phyloP scores from a whole-genome alignment of 495 filamentous ascomycete genomes.

The Lophium mytilinum region DNA sequence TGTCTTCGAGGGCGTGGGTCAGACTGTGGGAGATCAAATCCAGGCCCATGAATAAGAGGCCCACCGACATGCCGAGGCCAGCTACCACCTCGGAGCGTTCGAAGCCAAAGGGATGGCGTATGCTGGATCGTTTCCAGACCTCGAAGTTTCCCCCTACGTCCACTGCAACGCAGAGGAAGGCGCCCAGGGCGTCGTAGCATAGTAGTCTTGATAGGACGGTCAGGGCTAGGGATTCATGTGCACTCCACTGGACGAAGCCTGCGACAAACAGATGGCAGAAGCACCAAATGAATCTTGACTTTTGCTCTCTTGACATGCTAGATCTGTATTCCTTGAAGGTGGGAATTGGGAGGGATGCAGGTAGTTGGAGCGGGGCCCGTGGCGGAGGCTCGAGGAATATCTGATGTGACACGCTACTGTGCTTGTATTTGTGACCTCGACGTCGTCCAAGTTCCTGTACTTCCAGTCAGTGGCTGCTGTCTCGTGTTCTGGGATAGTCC shows the following conservation, averaged over 20 bases:
- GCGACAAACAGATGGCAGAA: slow-evolving; percentile 77
- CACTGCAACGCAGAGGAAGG: slow-evolving; percentile 85
- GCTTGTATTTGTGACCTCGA: slow-evolving; percentile 94
- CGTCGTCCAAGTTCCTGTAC: slow-evolving; percentile 67
- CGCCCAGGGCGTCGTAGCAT: slow-evolving; percentile 87
- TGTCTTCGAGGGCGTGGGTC: slow-evolving; percentile 69
- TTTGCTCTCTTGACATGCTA: slow-evolving; percentile 83
- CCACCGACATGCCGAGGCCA: slow-evolving; percentile 93
- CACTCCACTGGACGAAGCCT: slow-evolving; percentile 72
- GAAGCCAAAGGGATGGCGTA: slow-evolving; percentile 82
- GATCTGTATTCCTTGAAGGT: slow-evolving; percentile 76
- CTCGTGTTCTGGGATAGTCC: neutral
- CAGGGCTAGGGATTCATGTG: slow-evolving; percentile 80
- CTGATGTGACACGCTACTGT: slow-evolving; percentile 91
- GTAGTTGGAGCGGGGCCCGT: slow-evolving; percentile 76
- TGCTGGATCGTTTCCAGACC: slow-evolving; percentile 88
- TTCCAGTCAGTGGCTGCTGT: slow-evolving; percentile 2
- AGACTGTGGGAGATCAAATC: slow-evolving; percentile 89
- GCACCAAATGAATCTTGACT: slow-evolving; percentile 76
- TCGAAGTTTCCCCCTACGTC: slow-evolving; percentile 94
- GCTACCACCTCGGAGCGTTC: slow-evolving; percentile 89
- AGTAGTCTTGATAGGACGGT: slow-evolving; percentile 89
- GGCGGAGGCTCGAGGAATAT: slow-evolving; percentile 94
- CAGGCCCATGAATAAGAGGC: slow-evolving; percentile 91
- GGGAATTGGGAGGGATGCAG: slow-evolving; percentile 90